Percentiles rank a stretch among this genome's conserved stretches.
phyloP scores from a whole-genome alignment of 2,329 filamentous ascomycete genomes.

The Trichoderma sp. region DNA sequence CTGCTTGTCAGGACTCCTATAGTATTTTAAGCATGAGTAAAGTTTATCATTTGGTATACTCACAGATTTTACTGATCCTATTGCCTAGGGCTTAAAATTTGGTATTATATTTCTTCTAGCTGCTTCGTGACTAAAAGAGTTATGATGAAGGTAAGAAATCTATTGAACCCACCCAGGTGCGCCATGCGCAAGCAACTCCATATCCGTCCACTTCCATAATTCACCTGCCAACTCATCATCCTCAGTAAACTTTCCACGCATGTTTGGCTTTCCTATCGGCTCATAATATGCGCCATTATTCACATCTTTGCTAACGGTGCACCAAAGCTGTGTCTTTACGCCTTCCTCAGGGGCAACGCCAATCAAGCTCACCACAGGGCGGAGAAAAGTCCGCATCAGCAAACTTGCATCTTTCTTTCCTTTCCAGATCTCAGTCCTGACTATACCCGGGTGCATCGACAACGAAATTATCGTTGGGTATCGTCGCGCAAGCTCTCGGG shows the following conservation, averaged over 20 bases:
- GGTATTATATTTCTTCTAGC: no score
- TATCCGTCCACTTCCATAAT: not conserved
- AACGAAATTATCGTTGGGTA: not conserved
- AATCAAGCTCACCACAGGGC: not conserved
- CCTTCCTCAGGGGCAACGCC: not conserved
- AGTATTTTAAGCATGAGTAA: no score
- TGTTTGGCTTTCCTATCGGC: not conserved
- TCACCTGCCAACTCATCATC: not conserved
- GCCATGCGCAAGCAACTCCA: not conserved
- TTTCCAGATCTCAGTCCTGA: not conserved
- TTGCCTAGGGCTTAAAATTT: no score
- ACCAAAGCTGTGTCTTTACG: not conserved
- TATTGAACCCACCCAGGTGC: not conserved
- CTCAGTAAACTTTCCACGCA: not conserved
- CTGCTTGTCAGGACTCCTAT: no score
- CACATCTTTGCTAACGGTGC: not conserved
- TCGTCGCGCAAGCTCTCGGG: not conserved
- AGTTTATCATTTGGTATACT: no score
- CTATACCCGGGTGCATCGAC: not conserved
- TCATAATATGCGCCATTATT: not conserved
- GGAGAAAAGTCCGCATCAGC: not conserved
- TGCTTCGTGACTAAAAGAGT: no score
- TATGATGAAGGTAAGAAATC: no score
- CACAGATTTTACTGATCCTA: no score
- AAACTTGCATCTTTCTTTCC: conserved; percentile 2